phyloP scores from a whole-genome alignment of 75 land plant genomes.

The Ceratopteris richardii region DNA sequence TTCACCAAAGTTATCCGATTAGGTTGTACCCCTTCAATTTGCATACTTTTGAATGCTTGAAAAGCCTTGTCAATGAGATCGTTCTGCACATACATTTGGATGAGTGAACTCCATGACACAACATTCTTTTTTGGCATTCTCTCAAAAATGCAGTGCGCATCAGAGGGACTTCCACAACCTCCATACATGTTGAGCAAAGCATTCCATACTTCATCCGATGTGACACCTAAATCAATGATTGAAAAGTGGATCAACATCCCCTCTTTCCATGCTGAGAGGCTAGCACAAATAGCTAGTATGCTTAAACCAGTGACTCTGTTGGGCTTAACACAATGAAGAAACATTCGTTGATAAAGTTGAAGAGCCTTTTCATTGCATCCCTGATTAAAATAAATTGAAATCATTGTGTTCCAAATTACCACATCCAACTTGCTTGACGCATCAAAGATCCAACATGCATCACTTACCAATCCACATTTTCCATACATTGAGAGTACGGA shows the following conservation, averaged over 20 bases:
- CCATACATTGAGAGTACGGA: conserved; percentile 1
- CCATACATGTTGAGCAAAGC: conserved; percentile 4
- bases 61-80: not conserved
- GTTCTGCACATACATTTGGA: not conserved
- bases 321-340: not conserved
- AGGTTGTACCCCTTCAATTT: not conserved
- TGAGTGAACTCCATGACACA: conserved; percentile 5
- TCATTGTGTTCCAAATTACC: not conserved
- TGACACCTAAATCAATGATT: not conserved
- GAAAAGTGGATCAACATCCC: not conserved
- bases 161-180: conserved; percentile 6
- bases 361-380: not conserved
- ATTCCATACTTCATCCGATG: not conserved
- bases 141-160: conserved; percentile 4
- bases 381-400: not conserved
- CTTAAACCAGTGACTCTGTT: not conserved
- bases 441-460: not conserved
- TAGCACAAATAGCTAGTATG: not conserved
- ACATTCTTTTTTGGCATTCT: not conserved
- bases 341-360: not conserved
- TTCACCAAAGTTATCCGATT: not conserved
- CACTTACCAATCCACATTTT: not conserved
- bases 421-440: not conserved
- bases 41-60: conserved; percentile 3
- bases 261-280: not conserved